These are phyloP conservation scores for Cytauxzoon felis DNA, from an alignment of 169 alveolate genomes.

Conservation along the genomic window DNA sequence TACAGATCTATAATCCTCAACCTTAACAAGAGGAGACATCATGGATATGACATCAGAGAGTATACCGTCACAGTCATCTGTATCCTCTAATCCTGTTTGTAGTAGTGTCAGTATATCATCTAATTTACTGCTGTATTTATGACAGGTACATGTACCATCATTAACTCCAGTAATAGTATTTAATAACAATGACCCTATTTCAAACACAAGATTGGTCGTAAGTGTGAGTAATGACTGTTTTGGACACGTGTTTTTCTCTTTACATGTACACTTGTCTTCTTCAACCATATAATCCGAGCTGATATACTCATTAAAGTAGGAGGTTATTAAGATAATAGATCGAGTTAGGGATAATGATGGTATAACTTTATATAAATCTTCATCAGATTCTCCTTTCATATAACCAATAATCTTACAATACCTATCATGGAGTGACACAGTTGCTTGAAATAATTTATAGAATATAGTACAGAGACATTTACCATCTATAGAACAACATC, in stretches of 20 bases:
- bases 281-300: background rate
- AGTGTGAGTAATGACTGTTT: no score
- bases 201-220: no score
- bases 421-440: background rate
- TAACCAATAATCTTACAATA: background rate
- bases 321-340: background rate
- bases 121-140: slow-evolving; percentile 2
- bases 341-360: slow-evolving; percentile 16
- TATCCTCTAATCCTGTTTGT: background rate
- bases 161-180: no score
- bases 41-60: slow-evolving; percentile 5
- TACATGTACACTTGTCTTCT: background rate
- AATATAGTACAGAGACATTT: slow-evolving; percentile 5
- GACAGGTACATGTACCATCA: slow-evolving; percentile 9
- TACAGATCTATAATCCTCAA: no score
- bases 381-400: background rate
- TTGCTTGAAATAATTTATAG: background rate
- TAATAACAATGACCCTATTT: no score
- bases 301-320: slow-evolving; percentile 2
- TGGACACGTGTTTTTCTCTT: no score
- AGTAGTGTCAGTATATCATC: slow-evolving; percentile 1
- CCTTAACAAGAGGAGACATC: background rate
- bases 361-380: background rate
- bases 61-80: slow-evolving; percentile 8
- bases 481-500: no score